phyloP scores from a whole-genome alignment of 805 yeast genomes.

The Wickerhamiella sorbophila region DNA sequence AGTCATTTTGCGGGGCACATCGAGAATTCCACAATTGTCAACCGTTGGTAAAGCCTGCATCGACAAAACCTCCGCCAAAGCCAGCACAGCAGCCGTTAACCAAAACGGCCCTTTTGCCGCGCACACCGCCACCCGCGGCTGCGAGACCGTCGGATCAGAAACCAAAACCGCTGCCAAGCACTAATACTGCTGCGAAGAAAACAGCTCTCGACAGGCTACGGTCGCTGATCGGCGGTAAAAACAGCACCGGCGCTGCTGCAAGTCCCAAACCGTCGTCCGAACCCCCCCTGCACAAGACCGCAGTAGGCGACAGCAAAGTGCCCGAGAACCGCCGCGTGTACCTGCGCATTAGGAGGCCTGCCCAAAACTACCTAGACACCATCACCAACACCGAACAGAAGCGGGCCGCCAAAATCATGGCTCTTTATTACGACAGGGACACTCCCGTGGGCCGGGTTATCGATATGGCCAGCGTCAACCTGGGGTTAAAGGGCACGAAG shows the following conservation, averaged over 20 bases:
- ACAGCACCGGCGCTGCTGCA: neutral
- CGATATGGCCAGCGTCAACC: neutral
- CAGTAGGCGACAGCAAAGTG: slow-evolving; percentile 28
- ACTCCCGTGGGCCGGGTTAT: slow-evolving; percentile 16
- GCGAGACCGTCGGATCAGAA: no score
- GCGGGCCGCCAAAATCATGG: slow-evolving; percentile 17
- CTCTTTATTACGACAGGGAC: slow-evolving; percentile 16
- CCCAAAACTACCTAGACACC: slow-evolving; percentile 12
- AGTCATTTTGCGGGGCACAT: slow-evolving; percentile 27
- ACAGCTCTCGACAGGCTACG: neutral
- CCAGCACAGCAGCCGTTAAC: no score
- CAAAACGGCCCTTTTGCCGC: no score
- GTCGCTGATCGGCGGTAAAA: neutral
- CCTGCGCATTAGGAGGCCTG: slow-evolving; percentile 19
- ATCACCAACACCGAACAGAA: slow-evolving; percentile 9
- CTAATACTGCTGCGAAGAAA: no score
- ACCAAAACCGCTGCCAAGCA: no score
- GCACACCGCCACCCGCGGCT: no score
- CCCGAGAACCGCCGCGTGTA: slow-evolving; percentile 24
- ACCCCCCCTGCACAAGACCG: slow-evolving; percentile 23
- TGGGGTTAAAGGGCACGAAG: neutral
- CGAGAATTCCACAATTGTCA: slow-evolving; percentile 26
- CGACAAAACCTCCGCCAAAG: slow-evolving; percentile 2
- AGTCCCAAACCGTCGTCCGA: neutral
- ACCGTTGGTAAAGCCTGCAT: slow-evolving; percentile 6